Base-by-base conservation (phyloP, 2,329 filamentous ascomycete species). In the Sporothrix brasiliensis region DNA sequence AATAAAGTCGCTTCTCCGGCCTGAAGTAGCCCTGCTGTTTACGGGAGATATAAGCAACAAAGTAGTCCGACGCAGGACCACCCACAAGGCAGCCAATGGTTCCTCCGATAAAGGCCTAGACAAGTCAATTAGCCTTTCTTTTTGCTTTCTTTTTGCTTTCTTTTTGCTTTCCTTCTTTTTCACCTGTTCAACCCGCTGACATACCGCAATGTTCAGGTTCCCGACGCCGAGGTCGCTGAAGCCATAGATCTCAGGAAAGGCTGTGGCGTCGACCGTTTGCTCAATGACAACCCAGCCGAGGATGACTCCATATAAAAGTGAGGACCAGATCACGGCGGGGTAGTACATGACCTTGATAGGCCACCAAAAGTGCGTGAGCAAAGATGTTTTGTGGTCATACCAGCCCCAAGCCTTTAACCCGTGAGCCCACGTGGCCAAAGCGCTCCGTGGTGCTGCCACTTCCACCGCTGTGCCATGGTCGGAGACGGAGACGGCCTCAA, bases 321-420 rank as follows among this genome's bases (percentile, higher is more conserved):
- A 56, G 53, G 53, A 56, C 53, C 53, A 56, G 53, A 56, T 56
- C 53, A 56, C 53, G 53, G 53, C 53, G 53, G 53, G 53, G 27
- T 56, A 56, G 53, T 56, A 56, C 53, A 56, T 56, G 53, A 56
- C 53, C 27, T 56, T 56, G 53, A 56, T 9, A 19, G 53, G 53
- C 53, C 53, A 19, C 24, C 53, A 56, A 34, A 56, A 34, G 53
- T 34, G 53, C 24, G 53, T 34, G 53, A 56, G 53, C 27, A 56
- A 9, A 30, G 53, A 56, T 56, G 53, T 56, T 56, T 56, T 56
- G 53, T 56, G 53, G 53, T 56, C 53, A 56, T 56, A 34, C 53
- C 53, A 56, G 27, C 53, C 53, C 53, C 53, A 56, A 56, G 53
- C 24, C 27, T 56, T 56, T 19, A 56, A 34, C 2, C 27, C 16